phyloP scores from a whole-genome alignment of 108 stramenopile species.

The Fistulifera solaris region DNA sequence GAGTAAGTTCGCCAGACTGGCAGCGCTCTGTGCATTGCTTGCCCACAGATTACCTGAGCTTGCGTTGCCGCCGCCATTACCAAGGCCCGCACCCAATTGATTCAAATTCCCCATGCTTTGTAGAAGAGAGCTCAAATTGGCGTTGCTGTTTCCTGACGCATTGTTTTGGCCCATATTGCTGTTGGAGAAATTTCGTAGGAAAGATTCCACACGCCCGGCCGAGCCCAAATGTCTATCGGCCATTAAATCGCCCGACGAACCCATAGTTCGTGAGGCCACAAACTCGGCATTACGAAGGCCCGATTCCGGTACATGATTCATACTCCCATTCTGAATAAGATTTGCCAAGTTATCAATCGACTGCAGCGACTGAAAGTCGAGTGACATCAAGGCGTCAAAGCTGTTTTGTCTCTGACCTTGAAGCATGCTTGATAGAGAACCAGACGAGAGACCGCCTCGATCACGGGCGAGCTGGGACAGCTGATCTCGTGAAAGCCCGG shows the following conservation, averaged over 20 bases:
- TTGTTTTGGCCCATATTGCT: conserved; percentile 12
- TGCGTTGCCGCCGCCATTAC: background rate
- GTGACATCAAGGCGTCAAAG: conserved; percentile 75
- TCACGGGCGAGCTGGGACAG: conserved; percentile 46
- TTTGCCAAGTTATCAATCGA: conserved; percentile 84
- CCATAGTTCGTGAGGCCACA: conserved; percentile 10
- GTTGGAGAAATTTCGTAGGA: conserved; percentile 47
- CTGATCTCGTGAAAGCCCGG: conserved; percentile 60
- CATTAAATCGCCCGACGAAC: conserved; percentile 19
- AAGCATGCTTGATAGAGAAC: conserved; percentile 66
- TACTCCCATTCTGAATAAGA: conserved; percentile 47
- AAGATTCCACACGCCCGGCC: conserved; percentile 53
- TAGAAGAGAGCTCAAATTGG: conserved; percentile 42
- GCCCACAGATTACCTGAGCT: conserved; percentile 1
- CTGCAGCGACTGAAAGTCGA: conserved; percentile 79
- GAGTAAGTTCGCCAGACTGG: conserved; percentile 53
- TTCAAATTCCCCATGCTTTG: too few species aligned
- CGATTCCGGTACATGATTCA: conserved; percentile 31
- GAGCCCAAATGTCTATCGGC: conserved; percentile 34
- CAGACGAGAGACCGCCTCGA: conserved; percentile 36
- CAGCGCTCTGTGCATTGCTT: conserved; percentile 19
- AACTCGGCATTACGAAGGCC: conserved; percentile 67
- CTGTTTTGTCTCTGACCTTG: conserved; percentile 53
- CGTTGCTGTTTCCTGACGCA: conserved; percentile 14
- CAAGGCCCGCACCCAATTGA: conserved; percentile 18